Conservation (phyloP, 148 eudicot species). For the Silene latifolia region DNA sequence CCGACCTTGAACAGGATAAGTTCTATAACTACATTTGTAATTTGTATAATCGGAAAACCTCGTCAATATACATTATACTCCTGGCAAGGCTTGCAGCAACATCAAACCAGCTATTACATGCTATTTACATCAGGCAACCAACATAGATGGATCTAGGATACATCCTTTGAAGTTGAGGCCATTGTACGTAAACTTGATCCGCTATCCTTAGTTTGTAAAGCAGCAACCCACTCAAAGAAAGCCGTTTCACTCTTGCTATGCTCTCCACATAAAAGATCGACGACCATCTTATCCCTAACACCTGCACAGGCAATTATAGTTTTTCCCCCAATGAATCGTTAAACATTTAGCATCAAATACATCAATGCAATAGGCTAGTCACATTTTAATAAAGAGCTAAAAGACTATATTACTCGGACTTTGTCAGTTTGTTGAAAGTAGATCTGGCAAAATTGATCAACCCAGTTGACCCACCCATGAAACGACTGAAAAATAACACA, state of each 20-base stretch:
- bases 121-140: slow-evolving; percentile 70
- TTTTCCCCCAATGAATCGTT: not conserved
- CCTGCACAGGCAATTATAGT: slow-evolving; percentile 34
- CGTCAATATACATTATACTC: not conserved
- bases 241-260: slow-evolving; percentile 78
- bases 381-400: too few species aligned
- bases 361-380: not conserved
- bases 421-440: not conserved
- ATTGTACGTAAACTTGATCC: slow-evolving; percentile 84
- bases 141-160: slow-evolving; percentile 73
- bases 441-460: not conserved
- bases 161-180: slow-evolving; percentile 82
- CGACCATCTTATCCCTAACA: slow-evolving; percentile 78
- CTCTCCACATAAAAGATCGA: slow-evolving; percentile 84
- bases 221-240: slow-evolving; percentile 78
- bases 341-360: not conserved
- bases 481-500: too few species aligned
- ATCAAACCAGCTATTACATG: not conserved
- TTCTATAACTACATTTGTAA: not conserved
- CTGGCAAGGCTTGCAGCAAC: not conserved
- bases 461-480: not conserved
- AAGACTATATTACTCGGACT: not conserved
- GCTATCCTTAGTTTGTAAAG: slow-evolving; percentile 75
- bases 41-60: not conserved
- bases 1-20: not conserved